phyloP scores from a whole-genome alignment of 164 flowering plant genomes.

The Warburgia ugandensis region DNA sequence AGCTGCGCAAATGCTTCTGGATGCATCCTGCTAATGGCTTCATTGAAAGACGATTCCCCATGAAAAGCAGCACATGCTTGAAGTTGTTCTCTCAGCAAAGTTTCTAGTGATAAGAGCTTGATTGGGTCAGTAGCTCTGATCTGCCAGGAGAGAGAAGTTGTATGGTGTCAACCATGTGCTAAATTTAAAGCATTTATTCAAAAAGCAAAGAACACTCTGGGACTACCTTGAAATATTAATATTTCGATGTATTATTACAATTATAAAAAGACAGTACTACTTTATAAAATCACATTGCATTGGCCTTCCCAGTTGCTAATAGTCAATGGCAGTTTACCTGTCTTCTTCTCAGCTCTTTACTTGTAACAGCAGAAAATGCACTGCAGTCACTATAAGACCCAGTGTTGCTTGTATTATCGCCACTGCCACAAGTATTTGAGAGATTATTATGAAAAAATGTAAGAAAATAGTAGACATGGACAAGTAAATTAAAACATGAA shows the following conservation, averaged over 20 bases:
- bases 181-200: too few species aligned
- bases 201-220: neutral
- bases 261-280: neutral
- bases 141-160: slow-evolving; percentile 23
- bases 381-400: slow-evolving; percentile 26
- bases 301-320: too few species aligned
- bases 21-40: slow-evolving; percentile 72
- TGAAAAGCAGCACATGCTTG: slow-evolving; percentile 82
- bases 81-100: slow-evolving; percentile 73
- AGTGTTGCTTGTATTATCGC: slow-evolving; percentile 44
- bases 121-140: slow-evolving; percentile 78
- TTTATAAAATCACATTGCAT: neutral
- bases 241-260: neutral
- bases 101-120: slow-evolving; percentile 61
- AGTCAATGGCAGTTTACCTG: slow-evolving; percentile 54
- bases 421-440: slow-evolving; percentile 24
- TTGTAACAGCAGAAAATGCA: slow-evolving; percentile 26
- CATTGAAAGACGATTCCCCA: slow-evolving; percentile 74
- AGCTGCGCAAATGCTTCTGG: slow-evolving; percentile 73
- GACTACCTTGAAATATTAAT: too few species aligned
- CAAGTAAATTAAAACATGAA: neutral
- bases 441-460: neutral
- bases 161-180: too few species aligned
- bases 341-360: slow-evolving; percentile 65
- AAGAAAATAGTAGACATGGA: slow-evolving; percentile 4